Base-by-base conservation (phyloP, 306 rosid species). In the Inga leiocalycina region DNA sequence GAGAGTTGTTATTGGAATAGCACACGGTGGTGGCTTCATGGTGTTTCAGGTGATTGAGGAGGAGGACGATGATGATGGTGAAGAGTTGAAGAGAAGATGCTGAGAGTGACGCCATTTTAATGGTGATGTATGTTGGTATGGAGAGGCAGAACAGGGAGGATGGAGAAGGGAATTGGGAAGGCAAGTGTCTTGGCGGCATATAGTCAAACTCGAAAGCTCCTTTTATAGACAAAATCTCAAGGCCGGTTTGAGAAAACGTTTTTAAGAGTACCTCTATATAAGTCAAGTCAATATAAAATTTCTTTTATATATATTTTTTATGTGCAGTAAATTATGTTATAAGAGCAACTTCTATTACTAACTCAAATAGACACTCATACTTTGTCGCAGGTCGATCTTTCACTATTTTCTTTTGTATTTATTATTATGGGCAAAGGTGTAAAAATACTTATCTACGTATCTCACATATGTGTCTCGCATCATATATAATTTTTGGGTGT, bases 51-150 rank as follows among this genome's bases (percentile, higher is more conserved):
- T 1, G 89, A 41, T 82, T 86, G 74, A 93, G 87, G 39, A 65
- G 43, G 81, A 78, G 2, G 45, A 68, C 13, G 74, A 92, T 13
- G 74, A 92, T 13, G 68, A 91, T 37, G 76, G 85, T 80, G 88
- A 84, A 35, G 64, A 81, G 32, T 22, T 90, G 85, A 82, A 87
- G 84, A 85, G 69, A 71, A 77, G 78, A 49, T 80, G 79, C 85
- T 79, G 91, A 56, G 77, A 74, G 85, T 77, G 90, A 84, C 57
- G 74, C 82, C 99, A 96, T 96, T 46, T 12, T 14, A 3, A 14
- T 14, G 54, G 4, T 49, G 17, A 14, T 49, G 54, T 49, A 14
- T 49, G 5, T 24, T 61, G 67, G 67, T 3, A 14, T 22, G 41
- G 71, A 16, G 84, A 79, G 77, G 82, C 76, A 86, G 81, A 35